phyloP scores from a whole-genome alignment of 73 alveolate genomes.

The Stentor coeruleus region DNA sequence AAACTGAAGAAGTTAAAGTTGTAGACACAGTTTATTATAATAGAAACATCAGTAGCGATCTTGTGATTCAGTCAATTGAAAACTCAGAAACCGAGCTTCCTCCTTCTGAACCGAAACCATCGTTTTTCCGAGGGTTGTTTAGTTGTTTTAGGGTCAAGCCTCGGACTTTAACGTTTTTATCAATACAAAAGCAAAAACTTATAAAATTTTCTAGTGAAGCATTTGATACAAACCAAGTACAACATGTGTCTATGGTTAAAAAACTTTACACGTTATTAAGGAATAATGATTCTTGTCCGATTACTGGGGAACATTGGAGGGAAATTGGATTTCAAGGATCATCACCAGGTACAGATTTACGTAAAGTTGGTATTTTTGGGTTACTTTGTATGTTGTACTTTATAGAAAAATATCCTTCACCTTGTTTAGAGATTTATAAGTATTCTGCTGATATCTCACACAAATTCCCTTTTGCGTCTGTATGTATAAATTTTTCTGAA shows the following conservation, averaged over 20 bases:
- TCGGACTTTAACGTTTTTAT: background rate
- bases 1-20: background rate
- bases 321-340: conserved; percentile 12
- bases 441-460: background rate
- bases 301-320: background rate
- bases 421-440: background rate
- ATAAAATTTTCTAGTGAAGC: background rate
- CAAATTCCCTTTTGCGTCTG: background rate
- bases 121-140: background rate
- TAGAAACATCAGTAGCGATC: background rate
- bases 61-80: background rate
- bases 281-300: background rate
- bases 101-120: background rate
- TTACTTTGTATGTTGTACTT: background rate
- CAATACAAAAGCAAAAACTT: background rate
- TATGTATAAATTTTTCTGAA: background rate
- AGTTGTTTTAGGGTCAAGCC: background rate
- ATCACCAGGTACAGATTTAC: background rate
- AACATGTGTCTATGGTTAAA: conserved; percentile 5
- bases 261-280: background rate
- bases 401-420: background rate
- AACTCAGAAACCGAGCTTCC: background rate
- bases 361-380: background rate
- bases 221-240: background rate
- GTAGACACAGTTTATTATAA: background rate